phyloP scores from a whole-genome alignment of 2,329 filamentous ascomycete genomes.

The Aspergillus sp. region DNA sequence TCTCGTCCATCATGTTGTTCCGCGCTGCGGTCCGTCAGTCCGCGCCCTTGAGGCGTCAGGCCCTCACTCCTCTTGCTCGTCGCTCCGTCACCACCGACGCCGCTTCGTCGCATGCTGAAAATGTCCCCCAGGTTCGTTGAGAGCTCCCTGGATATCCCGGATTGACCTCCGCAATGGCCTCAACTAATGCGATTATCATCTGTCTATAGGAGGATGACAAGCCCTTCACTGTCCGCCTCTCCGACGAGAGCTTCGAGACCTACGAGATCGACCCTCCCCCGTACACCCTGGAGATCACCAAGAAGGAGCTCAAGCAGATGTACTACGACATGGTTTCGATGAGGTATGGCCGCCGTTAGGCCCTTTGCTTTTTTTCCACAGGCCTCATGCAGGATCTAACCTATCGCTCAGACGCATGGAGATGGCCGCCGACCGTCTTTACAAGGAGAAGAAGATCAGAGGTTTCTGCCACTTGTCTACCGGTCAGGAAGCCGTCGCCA shows the following conservation, averaged over 20 bases:
- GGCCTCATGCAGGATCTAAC: neutral
- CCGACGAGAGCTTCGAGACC: constrained; percentile 98
- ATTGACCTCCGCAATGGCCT: constrained; percentile 4
- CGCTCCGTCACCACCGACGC: constrained; percentile 93
- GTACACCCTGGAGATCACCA: constrained; percentile 90
- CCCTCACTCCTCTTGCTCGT: constrained; percentile 53
- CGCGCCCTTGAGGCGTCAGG: constrained; percentile 57
- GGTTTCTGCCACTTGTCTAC: constrained; percentile 99
- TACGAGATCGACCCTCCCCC: constrained; percentile 96
- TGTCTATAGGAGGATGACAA: constrained; percentile 79
- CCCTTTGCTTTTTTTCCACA: neutral
- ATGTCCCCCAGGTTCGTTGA: constrained; percentile 65
- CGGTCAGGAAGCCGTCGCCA: constrained; percentile 94
- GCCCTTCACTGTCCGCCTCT: constrained; percentile 87
- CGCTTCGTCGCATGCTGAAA: constrained; percentile 85
- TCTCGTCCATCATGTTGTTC: constrained; percentile 64
- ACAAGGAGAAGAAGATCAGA: constrained; percentile 99
- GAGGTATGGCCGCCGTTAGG: constrained; percentile 63
- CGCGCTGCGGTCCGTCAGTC: constrained; percentile 64
- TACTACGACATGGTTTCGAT: constrained; percentile 96
- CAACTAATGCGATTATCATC: constrained; percentile 24
- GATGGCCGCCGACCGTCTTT: constrained; percentile 97
- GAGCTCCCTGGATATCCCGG: constrained; percentile 41
- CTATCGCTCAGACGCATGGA: constrained; percentile 79
- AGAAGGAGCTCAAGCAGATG: constrained; percentile 98